Evolutionary conservation across 495 filamentous ascomycete genomes (phyloP).

Genomic region (Lasiosphaeria hispida): DNA sequence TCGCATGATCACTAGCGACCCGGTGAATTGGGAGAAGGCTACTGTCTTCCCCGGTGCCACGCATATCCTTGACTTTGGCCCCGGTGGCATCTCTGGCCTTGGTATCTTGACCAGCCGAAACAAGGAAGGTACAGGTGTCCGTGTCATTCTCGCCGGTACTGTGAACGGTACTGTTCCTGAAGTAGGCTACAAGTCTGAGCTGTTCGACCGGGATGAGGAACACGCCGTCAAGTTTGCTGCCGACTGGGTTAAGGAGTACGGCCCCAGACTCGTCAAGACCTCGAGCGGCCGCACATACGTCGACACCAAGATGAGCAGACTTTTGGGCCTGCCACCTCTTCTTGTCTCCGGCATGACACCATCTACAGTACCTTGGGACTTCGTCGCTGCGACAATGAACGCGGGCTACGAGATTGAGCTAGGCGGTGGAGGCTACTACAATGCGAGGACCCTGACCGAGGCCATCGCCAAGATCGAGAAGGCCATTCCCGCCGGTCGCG

Average conservation of each 20-base stretch:
- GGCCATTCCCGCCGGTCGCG: conserved; percentile 81
- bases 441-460: conserved; percentile 82
- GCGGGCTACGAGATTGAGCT: conserved; percentile 93
- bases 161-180: conserved; percentile 86
- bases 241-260: conserved; percentile 98
- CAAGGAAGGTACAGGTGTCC: conserved; percentile 96
- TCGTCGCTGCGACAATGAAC: conserved; percentile 93
- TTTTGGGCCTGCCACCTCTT: conserved; percentile 84
- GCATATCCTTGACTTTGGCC: conserved; percentile 94
- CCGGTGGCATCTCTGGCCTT: conserved; percentile 92
- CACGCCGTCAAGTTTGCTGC: conserved; percentile 91
- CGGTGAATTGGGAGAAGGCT: conserved; percentile 92
- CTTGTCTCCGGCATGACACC: conserved; percentile 98
- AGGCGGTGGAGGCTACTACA: conserved; percentile 91
- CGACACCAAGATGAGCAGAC: conserved; percentile 95
- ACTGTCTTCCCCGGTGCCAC: conserved; percentile 86
- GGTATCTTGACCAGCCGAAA: conserved; percentile 96
- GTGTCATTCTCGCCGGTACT: conserved; percentile 87
- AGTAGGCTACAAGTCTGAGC: conserved; percentile 93
- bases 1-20: conserved; percentile 88
- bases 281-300: conserved; percentile 84
- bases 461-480: conserved; percentile 88
- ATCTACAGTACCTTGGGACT: conserved; percentile 90
- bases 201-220: conserved; percentile 92
- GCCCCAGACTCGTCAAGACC: conserved; percentile 82